Conservation (phyloP, 1,139 yeast species). For the Pichia sp. region DNA sequence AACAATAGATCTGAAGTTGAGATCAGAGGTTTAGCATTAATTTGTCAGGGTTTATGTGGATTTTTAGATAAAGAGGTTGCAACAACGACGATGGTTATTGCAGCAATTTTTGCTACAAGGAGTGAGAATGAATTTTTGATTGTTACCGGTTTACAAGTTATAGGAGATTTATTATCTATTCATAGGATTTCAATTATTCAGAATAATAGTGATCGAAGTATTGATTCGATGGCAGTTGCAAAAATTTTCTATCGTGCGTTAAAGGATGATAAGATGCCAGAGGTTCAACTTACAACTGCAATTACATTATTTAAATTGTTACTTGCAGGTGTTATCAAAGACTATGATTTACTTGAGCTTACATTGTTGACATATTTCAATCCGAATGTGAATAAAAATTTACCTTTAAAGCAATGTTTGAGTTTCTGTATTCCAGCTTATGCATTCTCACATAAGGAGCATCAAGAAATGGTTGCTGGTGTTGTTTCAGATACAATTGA, state of each 20-base stretch:
- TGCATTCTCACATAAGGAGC: slow-evolving; percentile 68
- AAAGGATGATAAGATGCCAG: slow-evolving; percentile 49
- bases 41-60: slow-evolving; percentile 75
- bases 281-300: slow-evolving; percentile 73
- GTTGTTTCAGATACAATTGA: slow-evolving; percentile 62
- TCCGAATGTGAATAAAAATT: slow-evolving; percentile 55
- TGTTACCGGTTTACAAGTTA: slow-evolving; percentile 55
- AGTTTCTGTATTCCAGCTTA: slow-evolving; percentile 89
- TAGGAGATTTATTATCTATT: slow-evolving; percentile 71
- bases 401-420: slow-evolving; percentile 68
- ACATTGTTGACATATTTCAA: slow-evolving; percentile 70
- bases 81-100: slow-evolving; percentile 45
- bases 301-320: slow-evolving; percentile 82
- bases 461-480: slow-evolving; percentile 61
- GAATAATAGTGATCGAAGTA: slow-evolving; percentile 50
- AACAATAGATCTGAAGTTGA: slow-evolving; percentile 47
- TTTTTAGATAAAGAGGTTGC: slow-evolving; percentile 63
- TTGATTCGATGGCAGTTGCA: slow-evolving; percentile 50
- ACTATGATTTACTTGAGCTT: slow-evolving; percentile 65
- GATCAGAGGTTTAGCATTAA: slow-evolving; percentile 61
- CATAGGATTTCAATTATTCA: slow-evolving; percentile 62
- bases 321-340: slow-evolving; percentile 67
- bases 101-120: slow-evolving; percentile 55
- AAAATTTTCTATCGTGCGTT: slow-evolving; percentile 64
- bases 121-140: slow-evolving; percentile 53